These are phyloP conservation scores for Colletotrichum liriopes DNA, from an alignment of 2,329 filamentous ascomycete genomes.

Conservation along the genomic window DNA sequence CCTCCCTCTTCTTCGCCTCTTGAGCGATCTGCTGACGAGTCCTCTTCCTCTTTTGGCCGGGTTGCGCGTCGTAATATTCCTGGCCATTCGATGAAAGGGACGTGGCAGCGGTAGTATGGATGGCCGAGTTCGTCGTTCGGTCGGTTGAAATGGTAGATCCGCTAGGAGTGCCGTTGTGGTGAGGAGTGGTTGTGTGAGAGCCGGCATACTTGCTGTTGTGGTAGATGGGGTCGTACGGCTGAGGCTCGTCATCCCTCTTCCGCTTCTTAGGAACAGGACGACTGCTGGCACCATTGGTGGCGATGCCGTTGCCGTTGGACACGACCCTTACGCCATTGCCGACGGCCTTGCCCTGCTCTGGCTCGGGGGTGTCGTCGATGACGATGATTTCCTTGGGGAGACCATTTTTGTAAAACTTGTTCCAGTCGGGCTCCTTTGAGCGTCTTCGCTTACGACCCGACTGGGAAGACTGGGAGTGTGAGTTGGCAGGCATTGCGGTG, in stretches of 20 bases:
- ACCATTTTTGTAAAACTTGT: conserved; percentile 86
- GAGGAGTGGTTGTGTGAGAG: conserved; percentile 81
- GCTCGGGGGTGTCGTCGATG: conserved; percentile 81
- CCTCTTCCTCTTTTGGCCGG: conserved; percentile 93
- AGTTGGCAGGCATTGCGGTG: conserved; percentile 55
- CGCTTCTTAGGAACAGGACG: conserved; percentile 80
- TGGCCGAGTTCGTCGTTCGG: conserved; percentile 79
- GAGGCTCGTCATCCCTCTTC: conserved; percentile 73
- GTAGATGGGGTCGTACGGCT: conserved; percentile 78
- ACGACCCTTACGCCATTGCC: conserved; percentile 58
- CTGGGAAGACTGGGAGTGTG: conserved; percentile 37
- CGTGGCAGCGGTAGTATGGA: conserved; percentile 91
- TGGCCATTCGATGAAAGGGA: conserved; percentile 77
- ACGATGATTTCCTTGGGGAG: conserved; percentile 89
- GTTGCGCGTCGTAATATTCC: conserved; percentile 76
- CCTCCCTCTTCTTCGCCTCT: conserved; percentile 84
- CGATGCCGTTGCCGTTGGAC: conserved; percentile 51
- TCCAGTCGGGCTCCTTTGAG: conserved; percentile 81
- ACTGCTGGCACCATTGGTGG: conserved; percentile 49
- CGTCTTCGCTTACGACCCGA: conserved; percentile 67
- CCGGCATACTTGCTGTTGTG: conserved; percentile 74
- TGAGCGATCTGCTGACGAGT: conserved; percentile 86
- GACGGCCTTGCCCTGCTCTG: conserved; percentile 56
- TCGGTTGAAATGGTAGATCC: conserved; percentile 86
- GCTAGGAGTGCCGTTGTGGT: conserved; percentile 76